Evolutionary conservation across 257 asterid species (phyloP).

Genomic region (Salvia splendens): DNA sequence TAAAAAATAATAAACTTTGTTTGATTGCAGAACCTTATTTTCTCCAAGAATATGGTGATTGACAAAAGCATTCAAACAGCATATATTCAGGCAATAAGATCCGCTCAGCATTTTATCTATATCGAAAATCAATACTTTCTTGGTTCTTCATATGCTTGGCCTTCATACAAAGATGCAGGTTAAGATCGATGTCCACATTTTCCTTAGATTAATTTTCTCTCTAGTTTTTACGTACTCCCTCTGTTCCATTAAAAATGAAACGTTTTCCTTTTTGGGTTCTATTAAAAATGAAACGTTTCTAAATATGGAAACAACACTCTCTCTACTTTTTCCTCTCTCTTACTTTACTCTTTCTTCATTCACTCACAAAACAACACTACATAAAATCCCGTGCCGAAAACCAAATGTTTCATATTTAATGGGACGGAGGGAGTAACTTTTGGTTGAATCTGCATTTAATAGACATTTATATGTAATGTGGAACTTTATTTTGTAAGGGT

Average conservation of each 20-base stretch:
- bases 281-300: too few relatives aligned
- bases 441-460: conserved; percentile 1
- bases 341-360: too few relatives aligned
- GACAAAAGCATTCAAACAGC: conserved; percentile 88
- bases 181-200: conserved; percentile 24
- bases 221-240: conserved; percentile 15
- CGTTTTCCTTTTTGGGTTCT: too few relatives aligned
- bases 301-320: too few relatives aligned
- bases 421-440: too few relatives aligned
- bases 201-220: conserved; percentile 15
- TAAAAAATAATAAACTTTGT: not conserved
- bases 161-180: conserved; percentile 87
- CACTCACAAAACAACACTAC: too few relatives aligned
- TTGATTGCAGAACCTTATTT: conserved; percentile 63
- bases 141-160: conserved; percentile 94
- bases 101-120: conserved; percentile 85
- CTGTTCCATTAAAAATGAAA: too few relatives aligned
- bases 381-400: too few relatives aligned
- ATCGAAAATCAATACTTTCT: conserved; percentile 92
- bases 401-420: too few relatives aligned
- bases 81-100: conserved; percentile 87
- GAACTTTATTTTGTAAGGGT: not conserved
- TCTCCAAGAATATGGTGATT: conserved; percentile 68
- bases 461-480: not conserved
- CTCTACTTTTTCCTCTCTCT: too few relatives aligned